These are phyloP conservation scores for Jamesozyma gamospora DNA, from an alignment of 805 yeast species.

Conservation along the genomic window DNA sequence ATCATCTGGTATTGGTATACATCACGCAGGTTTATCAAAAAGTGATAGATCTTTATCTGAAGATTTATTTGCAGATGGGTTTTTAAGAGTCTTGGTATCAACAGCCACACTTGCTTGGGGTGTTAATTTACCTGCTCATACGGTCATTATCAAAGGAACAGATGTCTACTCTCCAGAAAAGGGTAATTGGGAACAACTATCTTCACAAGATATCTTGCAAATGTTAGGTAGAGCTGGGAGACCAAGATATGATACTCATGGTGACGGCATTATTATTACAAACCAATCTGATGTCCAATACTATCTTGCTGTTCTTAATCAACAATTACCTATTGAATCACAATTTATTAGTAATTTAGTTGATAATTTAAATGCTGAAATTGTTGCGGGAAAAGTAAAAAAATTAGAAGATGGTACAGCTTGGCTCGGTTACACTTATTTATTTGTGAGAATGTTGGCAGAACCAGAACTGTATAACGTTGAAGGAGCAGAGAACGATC, in stretches of 20 bases:
- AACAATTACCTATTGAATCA: slow-evolving; percentile 87
- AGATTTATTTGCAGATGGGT: slow-evolving; percentile 81
- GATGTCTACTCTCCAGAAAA: slow-evolving; percentile 85
- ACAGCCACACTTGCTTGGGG: slow-evolving; percentile 98
- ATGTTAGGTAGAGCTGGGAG: slow-evolving; percentile 99
- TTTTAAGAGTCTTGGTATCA: slow-evolving; percentile 71
- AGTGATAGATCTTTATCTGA: slow-evolving; percentile 70
- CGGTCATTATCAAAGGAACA: slow-evolving; percentile 88
- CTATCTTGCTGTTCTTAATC: slow-evolving; percentile 81
- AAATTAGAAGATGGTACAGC: slow-evolving; percentile 55
- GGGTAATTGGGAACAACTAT: slow-evolving; percentile 82
- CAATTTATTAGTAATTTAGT: slow-evolving; percentile 62
- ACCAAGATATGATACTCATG: slow-evolving; percentile 84
- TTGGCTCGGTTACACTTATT: slow-evolving; percentile 75
- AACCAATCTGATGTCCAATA: slow-evolving; percentile 78
- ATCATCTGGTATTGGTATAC: slow-evolving; percentile 73
- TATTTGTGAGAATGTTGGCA: slow-evolving; percentile 65
- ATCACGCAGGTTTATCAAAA: slow-evolving; percentile 80
- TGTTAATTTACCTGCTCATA: slow-evolving; percentile 90
- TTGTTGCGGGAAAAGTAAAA: slow-evolving; percentile 60
- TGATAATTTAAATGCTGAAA: slow-evolving; percentile 78
- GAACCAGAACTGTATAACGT: slow-evolving; percentile 66
- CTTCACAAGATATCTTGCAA: slow-evolving; percentile 90
- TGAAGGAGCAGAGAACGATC: slow-evolving; percentile 43
- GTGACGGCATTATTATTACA: slow-evolving; percentile 90